Evolutionary conservation across 306 rosid species (phyloP).

Genomic region (Glycine latifolia): DNA sequence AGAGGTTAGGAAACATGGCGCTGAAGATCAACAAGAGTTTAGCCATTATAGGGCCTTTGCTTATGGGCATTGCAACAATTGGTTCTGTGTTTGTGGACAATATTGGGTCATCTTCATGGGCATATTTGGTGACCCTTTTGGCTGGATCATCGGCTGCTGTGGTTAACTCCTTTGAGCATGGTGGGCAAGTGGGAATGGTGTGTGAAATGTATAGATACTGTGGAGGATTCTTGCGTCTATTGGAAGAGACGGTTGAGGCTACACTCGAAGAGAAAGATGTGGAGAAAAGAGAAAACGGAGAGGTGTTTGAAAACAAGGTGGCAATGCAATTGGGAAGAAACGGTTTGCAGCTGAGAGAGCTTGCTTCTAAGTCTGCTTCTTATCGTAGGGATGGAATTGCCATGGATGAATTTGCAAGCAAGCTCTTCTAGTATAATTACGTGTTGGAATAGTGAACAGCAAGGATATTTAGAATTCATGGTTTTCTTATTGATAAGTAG

Average conservation of each 20-base stretch:
- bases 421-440: constrained; percentile 28
- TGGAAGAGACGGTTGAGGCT: constrained; percentile 6
- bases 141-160: constrained; percentile 7
- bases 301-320: constrained; percentile 31
- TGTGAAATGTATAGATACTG: constrained; percentile 38
- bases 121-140: constrained; percentile 16
- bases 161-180: constrained; percentile 35
- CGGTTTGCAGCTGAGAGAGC: constrained; percentile 22
- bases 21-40: constrained; percentile 28
- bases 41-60: constrained; percentile 11
- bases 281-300: constrained; percentile 43
- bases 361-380: constrained; percentile 36
- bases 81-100: constrained; percentile 33
- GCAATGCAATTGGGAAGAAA: constrained; percentile 46
- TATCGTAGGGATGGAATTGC: constrained; percentile 31
- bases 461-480: not conserved
- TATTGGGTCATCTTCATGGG: not conserved
- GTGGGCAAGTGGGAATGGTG: constrained; percentile 39
- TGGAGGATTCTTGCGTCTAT: constrained; percentile 25
- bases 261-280: constrained; percentile 12
- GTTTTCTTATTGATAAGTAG: not conserved
- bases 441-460: not conserved
- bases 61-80: constrained; percentile 2
- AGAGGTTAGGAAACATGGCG: constrained; percentile 34
- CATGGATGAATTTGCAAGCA: constrained; percentile 48